Evolutionary conservation across 2,329 filamentous ascomycete genomes (phyloP).

Genomic region (Scedosporium aurantiacum): DNA sequence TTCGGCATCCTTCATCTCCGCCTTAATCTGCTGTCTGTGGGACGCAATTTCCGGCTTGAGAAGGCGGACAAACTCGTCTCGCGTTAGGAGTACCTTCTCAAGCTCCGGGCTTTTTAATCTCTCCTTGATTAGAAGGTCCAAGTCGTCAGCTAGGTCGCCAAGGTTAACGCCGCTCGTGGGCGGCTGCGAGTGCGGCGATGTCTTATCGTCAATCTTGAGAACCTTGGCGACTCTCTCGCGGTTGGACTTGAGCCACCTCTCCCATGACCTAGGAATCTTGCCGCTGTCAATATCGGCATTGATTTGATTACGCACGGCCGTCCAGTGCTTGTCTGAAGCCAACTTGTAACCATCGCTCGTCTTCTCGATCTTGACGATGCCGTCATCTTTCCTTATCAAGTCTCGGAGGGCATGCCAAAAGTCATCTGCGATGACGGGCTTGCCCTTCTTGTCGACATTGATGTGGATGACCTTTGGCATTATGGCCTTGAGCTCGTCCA

Average conservation of each 20-base stretch:
- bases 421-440: slow-evolving; percentile 41
- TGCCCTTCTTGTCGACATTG: slow-evolving; percentile 38
- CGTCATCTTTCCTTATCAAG: slow-evolving; percentile 36
- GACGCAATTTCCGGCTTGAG: slow-evolving; percentile 27
- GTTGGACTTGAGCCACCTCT: slow-evolving; percentile 41
- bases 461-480: slow-evolving; percentile 49
- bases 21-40: slow-evolving; percentile 27
- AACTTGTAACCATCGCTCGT: slow-evolving; percentile 24
- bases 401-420: slow-evolving; percentile 56
- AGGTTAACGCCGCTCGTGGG: slow-evolving; percentile 20
- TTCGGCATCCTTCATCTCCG: slow-evolving; percentile 27
- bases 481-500: slow-evolving; percentile 32
- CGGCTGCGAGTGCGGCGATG: slow-evolving; percentile 20
- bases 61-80: slow-evolving; percentile 36
- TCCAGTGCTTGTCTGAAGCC: slow-evolving; percentile 36
- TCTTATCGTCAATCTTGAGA: slow-evolving; percentile 22
- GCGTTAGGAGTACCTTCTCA: slow-evolving; percentile 29
- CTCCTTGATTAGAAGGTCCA: not conserved
- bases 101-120: slow-evolving; percentile 12
- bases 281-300: slow-evolving; percentile 20
- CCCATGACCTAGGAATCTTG: slow-evolving; percentile 30
- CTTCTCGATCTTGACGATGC: slow-evolving; percentile 35
- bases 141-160: slow-evolving; percentile 19
- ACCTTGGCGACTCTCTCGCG: slow-evolving; percentile 23
- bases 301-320: slow-evolving; percentile 30